Evolutionary conservation across 495 filamentous ascomycete genomes (phyloP), one percentile per base, ranked within the genome.

Genomic region (Cladorrhinum samala): DNA sequence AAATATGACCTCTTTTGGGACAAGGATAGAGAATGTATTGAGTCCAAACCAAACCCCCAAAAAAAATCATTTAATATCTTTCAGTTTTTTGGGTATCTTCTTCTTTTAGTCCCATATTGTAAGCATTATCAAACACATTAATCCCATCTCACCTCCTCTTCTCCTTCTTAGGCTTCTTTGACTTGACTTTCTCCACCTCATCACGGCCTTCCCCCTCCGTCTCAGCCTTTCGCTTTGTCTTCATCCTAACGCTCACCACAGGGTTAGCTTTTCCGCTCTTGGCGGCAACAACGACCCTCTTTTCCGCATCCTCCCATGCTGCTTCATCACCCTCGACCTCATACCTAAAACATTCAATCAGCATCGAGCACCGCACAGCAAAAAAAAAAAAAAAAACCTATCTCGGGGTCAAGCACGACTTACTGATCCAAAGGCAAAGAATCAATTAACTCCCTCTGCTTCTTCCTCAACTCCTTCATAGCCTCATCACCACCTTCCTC

Each of bases 391-490:
- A 46, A 47, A 53, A 40, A 49, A 53, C 7, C 52, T 19, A 20
- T 52, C 50, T 46, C 40, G 53, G 5, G 52, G 39, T 16, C n/a
- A n/a, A n/a, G n/a, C 11, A 11, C 27, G 49, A 71, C 86, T 84
- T 82, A 96, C 85, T 85, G 82, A 57, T 94, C 89, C 40, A 98
- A 74, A 27, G 91, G 91, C 40, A 97, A 70, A 56, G 89, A 83
- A 73, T 95, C 87, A 56, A 96, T 94, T 55, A 97, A 69, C 51
- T 87, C 86, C 60, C 85, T 81, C 69, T 92, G 88, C 72, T 87
- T 87, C 52, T 74, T 72, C 57, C 81, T 78, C 64, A 95, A 66
- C 45, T 80, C 83, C 30, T 72, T 72, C 57, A 91, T 65, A 17
- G 87, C 77, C 67, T 93, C 82, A 57, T 91, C 77, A 1, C 87